Evolutionary conservation across 1,139 yeast genomes (phyloP).

Genomic region (Yamadazyma sp.): DNA sequence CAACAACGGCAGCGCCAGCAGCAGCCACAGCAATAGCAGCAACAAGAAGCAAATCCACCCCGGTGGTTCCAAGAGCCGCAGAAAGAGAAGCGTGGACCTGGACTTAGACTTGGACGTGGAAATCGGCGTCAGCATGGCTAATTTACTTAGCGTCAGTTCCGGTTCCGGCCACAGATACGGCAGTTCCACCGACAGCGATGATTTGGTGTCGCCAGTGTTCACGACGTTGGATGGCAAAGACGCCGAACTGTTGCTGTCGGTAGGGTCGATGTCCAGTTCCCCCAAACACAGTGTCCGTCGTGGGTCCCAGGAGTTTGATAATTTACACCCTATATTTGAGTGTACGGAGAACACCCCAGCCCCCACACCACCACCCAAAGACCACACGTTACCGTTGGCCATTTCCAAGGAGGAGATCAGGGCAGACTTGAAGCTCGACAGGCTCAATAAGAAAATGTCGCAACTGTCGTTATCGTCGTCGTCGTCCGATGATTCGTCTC

Average conservation of each 20-base stretch:
- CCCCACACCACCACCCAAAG: conserved; percentile 26
- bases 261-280: conserved; percentile 12
- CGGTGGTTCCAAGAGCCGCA: conserved; percentile 2
- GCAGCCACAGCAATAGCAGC: too few species aligned
- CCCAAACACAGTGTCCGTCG: conserved; percentile 8
- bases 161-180: conserved; percentile 15
- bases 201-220: conserved; percentile 36
- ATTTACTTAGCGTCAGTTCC: conserved; percentile 25
- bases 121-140: conserved; percentile 49
- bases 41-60: conserved; percentile 4
- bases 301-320: conserved; percentile 10
- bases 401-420: conserved; percentile 4
- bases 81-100: neutral
- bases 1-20: too few species aligned
- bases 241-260: conserved; percentile 43
- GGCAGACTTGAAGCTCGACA: conserved; percentile 6
- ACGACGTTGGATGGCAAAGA: conserved; percentile 36
- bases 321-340: conserved; percentile 42
- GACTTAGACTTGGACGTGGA: conserved; percentile 44
- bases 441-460: conserved; percentile 7
- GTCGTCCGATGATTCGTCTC: conserved; percentile 8
- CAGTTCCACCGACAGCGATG: conserved; percentile 43
- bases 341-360: conserved; percentile 32
- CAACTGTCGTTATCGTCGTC: conserved; percentile 8
- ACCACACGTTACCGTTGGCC: neutral